These are phyloP conservation scores for Drechslera avenae DNA, from an alignment of 2,329 filamentous ascomycete species.

Conservation along the genomic window DNA sequence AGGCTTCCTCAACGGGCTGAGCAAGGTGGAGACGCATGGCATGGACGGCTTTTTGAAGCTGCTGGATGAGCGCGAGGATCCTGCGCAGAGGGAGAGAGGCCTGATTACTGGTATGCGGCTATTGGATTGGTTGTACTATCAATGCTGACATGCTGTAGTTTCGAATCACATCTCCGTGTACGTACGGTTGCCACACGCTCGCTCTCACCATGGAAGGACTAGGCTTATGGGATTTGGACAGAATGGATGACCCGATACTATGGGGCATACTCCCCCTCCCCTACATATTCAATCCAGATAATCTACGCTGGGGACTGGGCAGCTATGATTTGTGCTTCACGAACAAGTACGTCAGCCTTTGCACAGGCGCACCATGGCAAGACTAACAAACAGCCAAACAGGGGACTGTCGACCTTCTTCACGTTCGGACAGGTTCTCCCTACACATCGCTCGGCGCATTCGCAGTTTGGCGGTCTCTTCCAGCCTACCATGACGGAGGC, in stretches of 20 bases:
- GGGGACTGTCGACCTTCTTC: slow-evolving; percentile 78
- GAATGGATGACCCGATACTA: slow-evolving; percentile 89
- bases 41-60: slow-evolving; percentile 75
- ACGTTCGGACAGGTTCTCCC: slow-evolving; percentile 86
- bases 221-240: slow-evolving; percentile 49
- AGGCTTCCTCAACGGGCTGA: slow-evolving; percentile 75
- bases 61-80: slow-evolving; percentile 73
- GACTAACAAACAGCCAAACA: slow-evolving; percentile 47
- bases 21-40: slow-evolving; percentile 75
- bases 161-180: slow-evolving; percentile 91
- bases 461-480: slow-evolving; percentile 79
- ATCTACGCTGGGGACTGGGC: slow-evolving; percentile 85
- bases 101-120: slow-evolving; percentile 74
- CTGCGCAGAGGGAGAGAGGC: slow-evolving; percentile 70
- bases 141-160: slow-evolving; percentile 58
- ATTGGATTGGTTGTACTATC: slow-evolving; percentile 69
- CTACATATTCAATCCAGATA: slow-evolving; percentile 72
- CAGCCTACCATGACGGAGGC: slow-evolving; percentile 88
- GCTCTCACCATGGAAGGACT: slow-evolving; percentile 3
- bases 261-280: slow-evolving; percentile 85
- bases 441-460: slow-evolving; percentile 81
- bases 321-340: slow-evolving; percentile 96
- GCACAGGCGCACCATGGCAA: neutral
- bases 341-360: slow-evolving; percentile 65
- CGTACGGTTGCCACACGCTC: slow-evolving; percentile 52